Base-by-base conservation (phyloP, 345 rosid genomes). In the Euphorbia pulcherrima region DNA sequence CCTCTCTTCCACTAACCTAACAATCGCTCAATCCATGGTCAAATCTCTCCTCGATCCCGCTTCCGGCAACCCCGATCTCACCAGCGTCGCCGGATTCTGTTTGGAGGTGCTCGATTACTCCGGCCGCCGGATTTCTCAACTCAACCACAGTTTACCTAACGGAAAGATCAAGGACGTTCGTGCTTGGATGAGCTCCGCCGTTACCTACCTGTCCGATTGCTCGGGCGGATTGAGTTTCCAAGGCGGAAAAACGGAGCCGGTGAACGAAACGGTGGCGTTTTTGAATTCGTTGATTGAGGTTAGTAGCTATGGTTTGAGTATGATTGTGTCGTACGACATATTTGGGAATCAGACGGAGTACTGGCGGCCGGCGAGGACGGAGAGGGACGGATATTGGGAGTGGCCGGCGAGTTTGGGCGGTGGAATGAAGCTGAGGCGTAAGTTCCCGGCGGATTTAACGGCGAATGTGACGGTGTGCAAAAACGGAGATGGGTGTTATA, bases 111-210 rank as follows among this genome's bases (percentile, higher is more conserved):
- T 93, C 68, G 73, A 62, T 28, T 74, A 83, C 74, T 90, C 97
- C 13, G 75, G 69, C 21, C 47, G 56, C 74, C 88, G 98, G 8
- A 71, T 85, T 0, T 76, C 85, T 0, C 50, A 90, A 60, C 12
- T 12, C 8, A 63, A 56, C 18, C 69, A 80, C 14, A 81, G 77
- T 0, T 46, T 88, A 65, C 75, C 85, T 2, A 79, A 75, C 59
- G 86, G 84, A n/a, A 65, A 58, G 65, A 68, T 73, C 58, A 89
- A 90, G 78, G 88, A 89, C 66, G 91, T 88, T 9, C 82, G 92
- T 0, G 92, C 94, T 0, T 93, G 88, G 92, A 76, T 84, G 80
- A 80, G 85, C 70, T 94, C 98, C 5, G 91, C 96, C 0, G 67
- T 90, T 17, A 67, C 79, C 28, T 87, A 83, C 81, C 90, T 87